phyloP scores from a whole-genome alignment of 208 protist genomes.

The Leishmania turanica region DNA sequence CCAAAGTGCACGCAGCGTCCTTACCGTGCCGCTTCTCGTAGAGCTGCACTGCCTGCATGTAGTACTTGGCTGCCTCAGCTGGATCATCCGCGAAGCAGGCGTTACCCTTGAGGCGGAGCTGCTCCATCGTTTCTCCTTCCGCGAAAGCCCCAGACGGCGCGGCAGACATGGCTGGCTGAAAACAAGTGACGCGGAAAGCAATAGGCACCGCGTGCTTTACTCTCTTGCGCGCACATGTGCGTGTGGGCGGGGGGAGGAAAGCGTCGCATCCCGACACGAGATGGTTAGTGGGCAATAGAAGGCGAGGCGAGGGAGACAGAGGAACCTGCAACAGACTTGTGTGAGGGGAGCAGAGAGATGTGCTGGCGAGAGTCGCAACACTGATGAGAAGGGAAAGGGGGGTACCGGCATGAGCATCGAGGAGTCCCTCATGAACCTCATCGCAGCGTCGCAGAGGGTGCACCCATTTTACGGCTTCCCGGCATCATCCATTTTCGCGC shows the following conservation, averaged over 20 bases:
- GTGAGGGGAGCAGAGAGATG: background rate
- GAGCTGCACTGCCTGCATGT: constrained; percentile 54
- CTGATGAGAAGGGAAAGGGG: background rate
- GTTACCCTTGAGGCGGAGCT: constrained; percentile 72
- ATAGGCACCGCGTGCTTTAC: background rate
- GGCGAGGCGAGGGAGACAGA: background rate
- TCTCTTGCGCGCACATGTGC: background rate
- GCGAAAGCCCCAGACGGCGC: background rate
- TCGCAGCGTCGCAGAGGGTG: background rate
- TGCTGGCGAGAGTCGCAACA: background rate
- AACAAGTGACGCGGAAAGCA: background rate
- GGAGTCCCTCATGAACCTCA: background rate
- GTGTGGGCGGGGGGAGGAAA: background rate
- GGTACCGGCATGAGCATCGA: background rate
- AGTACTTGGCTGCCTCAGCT: constrained; percentile 47
- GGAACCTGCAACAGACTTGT: background rate
- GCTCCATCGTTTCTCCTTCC: constrained; percentile 51
- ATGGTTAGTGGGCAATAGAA: background rate
- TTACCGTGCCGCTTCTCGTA: constrained; percentile 35
- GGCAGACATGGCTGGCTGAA: background rate
- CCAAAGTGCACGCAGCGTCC: constrained; percentile 37
- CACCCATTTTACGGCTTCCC: too few species aligned
- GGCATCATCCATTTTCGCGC: too few species aligned
- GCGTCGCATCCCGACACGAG: background rate
- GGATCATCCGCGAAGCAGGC: constrained; percentile 56